phyloP scores from a whole-genome alignment of 176 grass and related monocot species.

The Ensete glaucum region DNA sequence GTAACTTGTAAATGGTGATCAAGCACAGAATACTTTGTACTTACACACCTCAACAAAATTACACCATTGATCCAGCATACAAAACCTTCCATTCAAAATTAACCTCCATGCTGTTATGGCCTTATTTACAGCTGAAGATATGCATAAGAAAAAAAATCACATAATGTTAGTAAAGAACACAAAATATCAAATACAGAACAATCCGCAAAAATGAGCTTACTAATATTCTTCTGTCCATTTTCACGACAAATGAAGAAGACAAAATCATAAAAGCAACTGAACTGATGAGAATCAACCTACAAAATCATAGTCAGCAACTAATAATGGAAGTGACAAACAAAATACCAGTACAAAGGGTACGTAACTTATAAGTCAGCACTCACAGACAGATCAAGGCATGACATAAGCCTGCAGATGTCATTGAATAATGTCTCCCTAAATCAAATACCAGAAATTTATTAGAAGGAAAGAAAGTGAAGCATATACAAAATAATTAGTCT shows the following conservation, averaged over 20 bases:
- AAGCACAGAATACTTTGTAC: not conserved
- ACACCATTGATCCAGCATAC: constrained; percentile 78
- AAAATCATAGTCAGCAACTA: constrained; percentile 15
- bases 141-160: constrained; percentile 4
- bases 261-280: constrained; percentile 84
- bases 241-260: constrained; percentile 91
- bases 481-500: constrained; percentile 8
- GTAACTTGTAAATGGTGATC: not conserved
- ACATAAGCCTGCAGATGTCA: constrained; percentile 65
- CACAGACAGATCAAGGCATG: constrained; percentile 57
- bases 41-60: constrained; percentile 67
- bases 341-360: constrained; percentile 14
- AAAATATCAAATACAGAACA: constrained; percentile 11
- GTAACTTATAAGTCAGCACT: constrained; percentile 16
- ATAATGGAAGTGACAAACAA: constrained; percentile 1
- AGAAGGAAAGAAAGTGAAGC: constrained; percentile 16
- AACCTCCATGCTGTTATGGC: constrained; percentile 77
- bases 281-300: constrained; percentile 59
- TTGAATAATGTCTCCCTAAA: constrained; percentile 50
- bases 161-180: constrained; percentile 8
- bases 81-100: constrained; percentile 76
- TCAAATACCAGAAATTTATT: constrained; percentile 25
- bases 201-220: constrained; percentile 41
- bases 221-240: constrained; percentile 85
- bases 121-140: constrained; percentile 59